Evolutionary conservation across 2,329 filamentous ascomycete species (phyloP).

Genomic region (Hypoxylon sp.): DNA sequence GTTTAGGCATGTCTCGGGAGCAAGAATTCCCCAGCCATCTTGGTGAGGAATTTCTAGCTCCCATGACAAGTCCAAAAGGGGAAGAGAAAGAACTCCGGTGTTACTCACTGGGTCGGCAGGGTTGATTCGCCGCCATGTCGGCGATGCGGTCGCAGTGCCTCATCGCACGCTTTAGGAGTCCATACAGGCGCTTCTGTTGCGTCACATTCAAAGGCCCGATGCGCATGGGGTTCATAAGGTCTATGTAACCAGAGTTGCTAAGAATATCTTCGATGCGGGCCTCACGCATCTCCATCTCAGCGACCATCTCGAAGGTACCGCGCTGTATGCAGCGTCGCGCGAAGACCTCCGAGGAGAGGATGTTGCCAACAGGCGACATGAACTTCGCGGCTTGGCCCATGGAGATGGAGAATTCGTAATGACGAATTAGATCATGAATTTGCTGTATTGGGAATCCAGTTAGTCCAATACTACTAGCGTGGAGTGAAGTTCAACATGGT

Average conservation of each 20-base stretch:
- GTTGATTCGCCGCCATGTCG: constrained; percentile 47
- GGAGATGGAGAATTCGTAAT: constrained; percentile 43
- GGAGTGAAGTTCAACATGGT: not conserved
- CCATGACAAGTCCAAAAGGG: too few relatives aligned
- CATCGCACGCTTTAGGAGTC: constrained; percentile 42
- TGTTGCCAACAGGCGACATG: constrained; percentile 28
- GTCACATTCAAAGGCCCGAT: constrained; percentile 26
- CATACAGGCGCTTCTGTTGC: constrained; percentile 26
- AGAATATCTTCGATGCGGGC: constrained; percentile 39
- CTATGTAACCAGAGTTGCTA: constrained; percentile 20
- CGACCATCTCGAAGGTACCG: constrained; percentile 38
- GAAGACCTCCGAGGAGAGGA: constrained; percentile 42
- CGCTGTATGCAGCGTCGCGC: constrained; percentile 32
- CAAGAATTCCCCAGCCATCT: too few relatives aligned
- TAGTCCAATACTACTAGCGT: not conserved
- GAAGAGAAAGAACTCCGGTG: too few relatives aligned
- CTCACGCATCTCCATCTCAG: constrained; percentile 47
- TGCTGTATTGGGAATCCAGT: constrained; percentile 27
- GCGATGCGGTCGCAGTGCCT: constrained; percentile 48
- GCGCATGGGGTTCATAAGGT: constrained; percentile 21
- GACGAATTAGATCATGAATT: constrained; percentile 18
- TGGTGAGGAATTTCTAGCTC: too few relatives aligned
- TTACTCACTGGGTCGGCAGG: not conserved
- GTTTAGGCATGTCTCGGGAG: too few relatives aligned
- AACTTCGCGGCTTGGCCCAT: constrained; percentile 19